Evolutionary conservation across 257 asterid genomes (phyloP).

Genomic region (Solanum gracilifrons): DNA sequence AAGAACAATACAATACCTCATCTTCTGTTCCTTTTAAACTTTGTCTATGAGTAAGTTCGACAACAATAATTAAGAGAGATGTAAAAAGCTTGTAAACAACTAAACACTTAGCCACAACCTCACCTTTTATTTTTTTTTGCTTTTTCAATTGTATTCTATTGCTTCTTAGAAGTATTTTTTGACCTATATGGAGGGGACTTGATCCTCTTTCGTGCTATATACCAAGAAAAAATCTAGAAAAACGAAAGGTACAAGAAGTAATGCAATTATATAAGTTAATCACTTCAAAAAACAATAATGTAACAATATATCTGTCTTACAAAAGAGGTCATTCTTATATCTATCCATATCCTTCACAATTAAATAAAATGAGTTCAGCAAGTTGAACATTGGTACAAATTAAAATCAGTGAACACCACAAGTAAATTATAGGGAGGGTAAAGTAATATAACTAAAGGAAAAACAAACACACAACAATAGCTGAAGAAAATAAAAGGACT

Average conservation of each 20-base stretch:
- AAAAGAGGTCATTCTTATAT: neutral
- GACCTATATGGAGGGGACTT: too few relatives aligned
- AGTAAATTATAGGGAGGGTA: neutral
- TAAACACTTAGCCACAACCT: neutral
- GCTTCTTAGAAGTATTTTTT: too few relatives aligned
- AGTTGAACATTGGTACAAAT: too few relatives aligned
- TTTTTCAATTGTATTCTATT: neutral
- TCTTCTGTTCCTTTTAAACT: slow-evolving; percentile 46
- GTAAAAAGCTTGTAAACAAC: too few relatives aligned
- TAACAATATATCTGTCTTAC: too few relatives aligned
- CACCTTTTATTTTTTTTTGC: neutral
- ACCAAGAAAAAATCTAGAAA: too few relatives aligned
- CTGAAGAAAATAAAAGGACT: neutral
- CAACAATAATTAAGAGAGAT: slow-evolving; percentile 33
- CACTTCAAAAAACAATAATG: too few relatives aligned
- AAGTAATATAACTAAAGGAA: neutral
- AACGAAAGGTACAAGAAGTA: too few relatives aligned
- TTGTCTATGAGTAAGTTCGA: slow-evolving; percentile 68
- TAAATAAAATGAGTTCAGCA: too few relatives aligned
- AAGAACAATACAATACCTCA: slow-evolving; percentile 24
- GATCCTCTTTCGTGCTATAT: too few relatives aligned
- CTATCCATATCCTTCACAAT: too few relatives aligned
- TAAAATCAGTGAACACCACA: neutral
- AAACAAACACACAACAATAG: neutral
- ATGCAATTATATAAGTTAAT: too few relatives aligned